Base-by-base conservation (phyloP, 768 basidiomycete genomes). In the Pleurotus ostreatus region DNA sequence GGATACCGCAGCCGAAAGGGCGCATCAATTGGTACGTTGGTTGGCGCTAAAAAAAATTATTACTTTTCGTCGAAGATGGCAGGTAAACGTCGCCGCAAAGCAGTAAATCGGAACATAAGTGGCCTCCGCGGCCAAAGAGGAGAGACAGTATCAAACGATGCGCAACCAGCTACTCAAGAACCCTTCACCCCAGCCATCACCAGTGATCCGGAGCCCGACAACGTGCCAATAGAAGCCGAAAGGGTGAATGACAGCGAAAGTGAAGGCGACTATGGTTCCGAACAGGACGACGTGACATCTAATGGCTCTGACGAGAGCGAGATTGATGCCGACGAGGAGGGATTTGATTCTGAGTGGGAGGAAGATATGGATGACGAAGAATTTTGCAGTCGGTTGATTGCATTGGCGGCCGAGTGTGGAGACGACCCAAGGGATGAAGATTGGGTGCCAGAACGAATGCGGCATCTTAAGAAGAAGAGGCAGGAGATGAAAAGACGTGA, bases 401-500 rank as follows among this genome's bases (percentile, higher is more conserved):
- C 12, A 16, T 16, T 41, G 12, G 12, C 16, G 40, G 16, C 8
- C 40, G 40, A 12, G 16, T 41, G 40, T 16, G 39, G 53, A 49
- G 46, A 58, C 40, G 52, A 60, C 46, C 52, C 49, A 38, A 7
- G 16, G 37, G 56, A 60, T 57, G 51, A 53, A 37, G 48, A 59
- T 30, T 56, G 56, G 45, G 22, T 54, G 13, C 59, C 44, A 18
- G 47, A 41, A 26, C 46, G 53, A 43, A 20, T 59, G 20, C 38
- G 22, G 46, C 13, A 30, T 40, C 16, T 13, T 7, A 53, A 60
- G 20, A 57, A 49, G 47, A 58, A 45, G 57, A 53, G 41, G 18
- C 8, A 34, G 30, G 38, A 13, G 30, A 25, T 16, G 22, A 15
- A 55, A 16, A 41, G 40, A 16, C 7, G 40, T 41, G 16, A 41